These are phyloP conservation scores for Microcyclosporella mali DNA, from an alignment of 2,329 filamentous ascomycete species.

Conservation along the genomic window DNA sequence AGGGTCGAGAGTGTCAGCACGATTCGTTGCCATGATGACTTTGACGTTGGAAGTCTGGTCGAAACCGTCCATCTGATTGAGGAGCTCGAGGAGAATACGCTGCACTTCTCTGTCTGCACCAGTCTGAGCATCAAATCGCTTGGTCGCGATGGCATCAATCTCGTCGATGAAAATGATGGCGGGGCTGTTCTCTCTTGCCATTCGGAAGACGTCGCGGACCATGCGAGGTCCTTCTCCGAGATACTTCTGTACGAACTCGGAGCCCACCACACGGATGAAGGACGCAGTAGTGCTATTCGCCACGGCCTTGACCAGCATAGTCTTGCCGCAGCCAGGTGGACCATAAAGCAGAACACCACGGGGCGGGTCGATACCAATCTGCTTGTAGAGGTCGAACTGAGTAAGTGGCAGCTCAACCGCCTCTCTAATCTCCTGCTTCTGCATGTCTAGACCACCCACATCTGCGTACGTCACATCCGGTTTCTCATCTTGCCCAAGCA, in stretches of 20 bases:
- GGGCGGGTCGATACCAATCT: slow-evolving; percentile 97
- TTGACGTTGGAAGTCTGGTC: slow-evolving; percentile 99
- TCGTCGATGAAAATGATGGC: slow-evolving; percentile 99
- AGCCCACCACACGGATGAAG: slow-evolving; percentile 96
- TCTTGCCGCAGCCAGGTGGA: slow-evolving; percentile 92
- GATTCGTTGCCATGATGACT: slow-evolving; percentile 99
- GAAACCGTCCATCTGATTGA: slow-evolving; percentile 99
- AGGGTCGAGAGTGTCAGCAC: slow-evolving; percentile 92
- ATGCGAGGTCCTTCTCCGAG: slow-evolving; percentile 95
- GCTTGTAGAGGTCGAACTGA: slow-evolving; percentile 97
- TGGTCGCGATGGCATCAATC: slow-evolving; percentile 97
- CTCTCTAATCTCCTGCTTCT: slow-evolving; percentile 98
- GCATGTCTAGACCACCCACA: slow-evolving; percentile 97
- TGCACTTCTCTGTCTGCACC: slow-evolving; percentile 97
- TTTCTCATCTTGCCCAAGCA: slow-evolving; percentile 95
- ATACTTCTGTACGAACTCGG: slow-evolving; percentile 98
- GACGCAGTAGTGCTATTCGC: slow-evolving; percentile 97
- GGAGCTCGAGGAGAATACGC: slow-evolving; percentile 91
- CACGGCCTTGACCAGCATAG: slow-evolving; percentile 95
- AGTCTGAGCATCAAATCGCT: slow-evolving; percentile 98
- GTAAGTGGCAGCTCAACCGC: slow-evolving; percentile 94
- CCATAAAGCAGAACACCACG: slow-evolving; percentile 94
- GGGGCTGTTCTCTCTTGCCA: slow-evolving; percentile 96
- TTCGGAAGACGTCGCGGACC: slow-evolving; percentile 98
- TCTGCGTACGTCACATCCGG: slow-evolving; percentile 97